Base-by-base conservation (phyloP, 768 basidiomycete species). In the Agrocybe chaxingu region DNA sequence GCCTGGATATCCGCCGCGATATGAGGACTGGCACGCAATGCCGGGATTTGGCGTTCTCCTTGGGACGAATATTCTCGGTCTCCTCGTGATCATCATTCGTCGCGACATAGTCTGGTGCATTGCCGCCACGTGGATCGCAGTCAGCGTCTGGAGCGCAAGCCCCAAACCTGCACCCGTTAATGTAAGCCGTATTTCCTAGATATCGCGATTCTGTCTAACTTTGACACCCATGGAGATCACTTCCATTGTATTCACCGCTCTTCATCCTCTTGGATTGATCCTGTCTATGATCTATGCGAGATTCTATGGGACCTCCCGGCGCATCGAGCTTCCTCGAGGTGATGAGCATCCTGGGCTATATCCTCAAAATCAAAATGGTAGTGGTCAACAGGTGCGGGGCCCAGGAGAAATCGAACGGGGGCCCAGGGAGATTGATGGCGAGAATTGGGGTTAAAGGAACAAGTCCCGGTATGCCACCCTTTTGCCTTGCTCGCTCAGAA, bases 71-170 rank as follows among this genome's bases (percentile, higher is more conserved):
- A 34, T 81, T 38, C 49, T 81, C 52, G 79, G 79, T 2, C 58
- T 88, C 0, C 32, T 82, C 33, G 76, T 87, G 30, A 64, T 89
- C 34, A 58, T 76, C 2, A n/a, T 78, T 1, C 71, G 82, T 1
- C 70, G 78, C 2, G 90, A 92, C 57, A 66, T 91, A 43, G 84
- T 90, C 0, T 90, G 87, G 86, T 81, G 83, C 33, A 72, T 84
- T 10, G 85, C 85, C 0, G 83, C 87, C 0, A 83, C 81, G 0
- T 92, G 89, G 89, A 75, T 87, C 16, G 81, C 81, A 52, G 71
- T 84, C 16, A 81, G 81, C 56, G 69, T 91, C 4, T 88, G 84
- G 83, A 64, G 67, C 18, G 68, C 72, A 3, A 61, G 71, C 24
- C 85, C 84, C 0, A 89, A 89, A 53, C 82, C 87, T 0, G 70